Conservation (phyloP, 192 early-diverging fungal species). For the Mortierella claussenii region DNA sequence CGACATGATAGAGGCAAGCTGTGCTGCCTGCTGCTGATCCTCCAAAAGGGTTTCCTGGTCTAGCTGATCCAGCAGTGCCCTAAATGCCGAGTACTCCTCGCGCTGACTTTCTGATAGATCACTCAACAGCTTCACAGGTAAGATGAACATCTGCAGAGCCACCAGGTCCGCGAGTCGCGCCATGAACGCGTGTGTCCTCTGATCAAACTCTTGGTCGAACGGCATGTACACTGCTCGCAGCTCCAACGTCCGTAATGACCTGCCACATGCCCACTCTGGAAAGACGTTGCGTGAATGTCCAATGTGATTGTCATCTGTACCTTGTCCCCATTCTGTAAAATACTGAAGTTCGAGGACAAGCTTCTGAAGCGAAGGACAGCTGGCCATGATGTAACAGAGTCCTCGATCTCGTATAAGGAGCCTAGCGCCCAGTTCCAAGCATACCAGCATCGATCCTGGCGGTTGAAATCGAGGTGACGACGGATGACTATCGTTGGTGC, state of each 20-base stretch:
- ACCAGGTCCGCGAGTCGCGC: constrained; percentile 13
- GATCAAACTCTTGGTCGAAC: constrained; percentile 16
- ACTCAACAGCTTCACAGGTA: constrained; percentile 22
- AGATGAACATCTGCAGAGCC: constrained; percentile 12
- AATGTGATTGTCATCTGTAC: neutral
- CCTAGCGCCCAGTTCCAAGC: constrained; percentile 5
- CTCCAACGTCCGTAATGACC: constrained; percentile 6
- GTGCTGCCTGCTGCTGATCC: neutral
- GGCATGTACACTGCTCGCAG: constrained; percentile 7
- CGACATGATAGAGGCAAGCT: neutral
- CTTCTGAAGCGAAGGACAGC: constrained; percentile 10
- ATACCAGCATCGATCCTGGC: constrained; percentile 13
- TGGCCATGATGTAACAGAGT: constrained; percentile 13
- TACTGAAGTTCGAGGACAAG: constrained; percentile 19
- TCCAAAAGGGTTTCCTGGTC: neutral
- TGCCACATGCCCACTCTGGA: constrained; percentile 15
- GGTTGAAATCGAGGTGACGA: neutral
- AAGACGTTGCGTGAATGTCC: neutral
- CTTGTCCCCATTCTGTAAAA: constrained; percentile 11
- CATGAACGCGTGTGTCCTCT: constrained; percentile 18
- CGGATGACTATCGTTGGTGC: neutral
- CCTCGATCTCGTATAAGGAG: constrained; percentile 3
- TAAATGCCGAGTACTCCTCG: constrained; percentile 8
- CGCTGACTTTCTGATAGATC: constrained; percentile 24
- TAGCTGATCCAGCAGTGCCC: constrained; percentile 11